Evolutionary conservation across 176 grass and related monocot genomes (phyloP), one percentile per base, ranked within the genome.

Genomic region (Oropetium thomaeum): DNA sequence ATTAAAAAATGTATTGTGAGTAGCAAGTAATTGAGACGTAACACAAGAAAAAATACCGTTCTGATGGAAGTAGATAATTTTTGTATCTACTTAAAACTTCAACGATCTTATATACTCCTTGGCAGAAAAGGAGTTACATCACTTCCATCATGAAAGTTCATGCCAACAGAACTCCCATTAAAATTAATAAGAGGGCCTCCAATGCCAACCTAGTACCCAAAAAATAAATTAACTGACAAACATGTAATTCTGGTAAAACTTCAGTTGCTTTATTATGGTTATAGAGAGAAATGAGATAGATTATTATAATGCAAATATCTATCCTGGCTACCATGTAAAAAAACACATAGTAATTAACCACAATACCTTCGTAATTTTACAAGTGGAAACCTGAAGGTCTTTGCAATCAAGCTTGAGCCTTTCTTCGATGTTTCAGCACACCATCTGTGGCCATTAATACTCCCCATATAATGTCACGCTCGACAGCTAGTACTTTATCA

Each of bases 321-420:
- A 45, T 61, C 19, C 17, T 4, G 10, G n/a, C n/a, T 19, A 44
- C 57, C 28, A 75, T 44, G 40, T 22, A 45, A 22, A 22, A 47
- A n/a, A n/a, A n/a, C n/a, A n/a, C n/a, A n/a, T n/a, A n/a, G n/a
- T n/a, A n/a, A n/a, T n/a, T n/a, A n/a, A n/a, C n/a, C n/a, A n/a
- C 19, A 1, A 5, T 75, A 76, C 73, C 79, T 81, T 81, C 10
- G 14, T 53, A 32, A 81, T 81, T 38, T 81, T 72, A 72, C 79
- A 81, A 40, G 68, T 72, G 12, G 79, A 81, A 9, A 41, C 0
- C 43, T 23, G 35, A 72, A 81, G 32, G 31, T 52, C 68, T 63
- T 40, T 64, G 68, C 79, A 72, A 31, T 72, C 43, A 72, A 81
- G 57, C 49, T 81, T 30, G 33, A n/a, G n/a, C n/a, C n/a, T n/a